Evolutionary conservation across 192 early-diverging fungal species (phyloP).

Genomic region (Podila verticillata): DNA sequence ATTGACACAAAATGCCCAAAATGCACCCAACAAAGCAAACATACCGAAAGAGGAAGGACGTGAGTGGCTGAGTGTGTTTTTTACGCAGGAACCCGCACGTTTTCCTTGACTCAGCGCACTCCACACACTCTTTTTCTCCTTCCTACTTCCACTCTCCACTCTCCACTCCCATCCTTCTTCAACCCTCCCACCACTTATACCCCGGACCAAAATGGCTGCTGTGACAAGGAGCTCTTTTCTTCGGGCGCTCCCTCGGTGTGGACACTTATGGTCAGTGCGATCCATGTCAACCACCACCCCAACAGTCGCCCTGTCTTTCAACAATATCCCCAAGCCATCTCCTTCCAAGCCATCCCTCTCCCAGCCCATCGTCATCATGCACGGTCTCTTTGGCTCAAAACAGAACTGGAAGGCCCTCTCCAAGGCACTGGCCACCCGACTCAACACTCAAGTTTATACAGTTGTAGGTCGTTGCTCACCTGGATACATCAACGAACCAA

Average conservation of each 20-base stretch:
- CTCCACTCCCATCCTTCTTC: background rate
- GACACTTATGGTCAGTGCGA: background rate
- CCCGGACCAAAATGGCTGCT: background rate
- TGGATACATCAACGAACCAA: background rate
- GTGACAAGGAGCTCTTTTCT: background rate
- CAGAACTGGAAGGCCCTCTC: slow-evolving; percentile 93
- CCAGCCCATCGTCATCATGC: slow-evolving; percentile 79
- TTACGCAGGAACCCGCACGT: no score
- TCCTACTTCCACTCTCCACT: background rate
- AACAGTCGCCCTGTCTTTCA: slow-evolving; percentile 30
- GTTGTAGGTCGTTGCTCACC: slow-evolving; percentile 52
- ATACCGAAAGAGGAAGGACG: no score
- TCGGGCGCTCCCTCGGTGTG: background rate
- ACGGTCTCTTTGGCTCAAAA: slow-evolving; percentile 94
- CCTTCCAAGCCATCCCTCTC: slow-evolving; percentile 6
- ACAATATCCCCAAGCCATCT: slow-evolving; percentile 17
- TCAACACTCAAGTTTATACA: slow-evolving; percentile 73
- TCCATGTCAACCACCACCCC: background rate
- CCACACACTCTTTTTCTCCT: background rate
- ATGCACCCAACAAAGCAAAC: no score
- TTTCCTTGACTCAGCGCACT: no score
- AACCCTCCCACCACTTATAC: background rate
- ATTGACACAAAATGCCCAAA: no score
- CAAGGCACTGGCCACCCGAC: slow-evolving; percentile 71
- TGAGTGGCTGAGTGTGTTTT: no score